A percentile compares a stretch with the other conserved stretches of the same genome.
These are phyloP conservation scores for Rubia peregrina DNA, from an alignment of 305 asterid genomes.

Conservation along the genomic window DNA sequence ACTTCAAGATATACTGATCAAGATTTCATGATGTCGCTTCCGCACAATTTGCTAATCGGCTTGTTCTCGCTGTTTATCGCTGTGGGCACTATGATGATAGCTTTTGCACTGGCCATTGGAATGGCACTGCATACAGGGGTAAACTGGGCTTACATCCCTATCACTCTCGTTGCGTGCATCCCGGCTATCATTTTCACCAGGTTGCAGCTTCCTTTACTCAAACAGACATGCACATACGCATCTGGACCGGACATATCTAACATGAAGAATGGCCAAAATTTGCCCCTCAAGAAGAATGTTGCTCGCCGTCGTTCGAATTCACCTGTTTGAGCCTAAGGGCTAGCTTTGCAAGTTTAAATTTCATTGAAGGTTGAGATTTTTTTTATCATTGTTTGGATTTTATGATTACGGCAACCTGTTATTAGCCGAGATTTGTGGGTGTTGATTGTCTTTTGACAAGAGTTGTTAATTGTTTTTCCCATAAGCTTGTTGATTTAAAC, in stretches of 20 bases:
- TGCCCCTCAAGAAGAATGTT: background rate
- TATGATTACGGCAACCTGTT: too few species aligned
- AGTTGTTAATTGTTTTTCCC: too few species aligned
- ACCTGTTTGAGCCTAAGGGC: too few species aligned
- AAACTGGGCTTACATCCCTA: slow-evolving; percentile 1
- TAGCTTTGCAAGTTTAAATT: too few species aligned
- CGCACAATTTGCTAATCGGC: slow-evolving; percentile 5
- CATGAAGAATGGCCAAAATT: background rate
- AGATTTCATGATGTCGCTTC: slow-evolving; percentile 16
- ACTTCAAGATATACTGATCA: slow-evolving; percentile 18
- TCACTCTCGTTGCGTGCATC: background rate
- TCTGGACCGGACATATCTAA: background rate
- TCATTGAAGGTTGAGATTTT: too few species aligned
- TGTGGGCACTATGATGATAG: slow-evolving; percentile 12
- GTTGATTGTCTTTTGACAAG: too few species aligned
- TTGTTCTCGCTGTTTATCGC: slow-evolving; percentile 12
- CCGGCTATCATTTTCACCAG: slow-evolving; percentile 1
- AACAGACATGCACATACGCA: background rate
- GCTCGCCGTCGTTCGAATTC: background rate
- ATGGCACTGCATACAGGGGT: background rate
- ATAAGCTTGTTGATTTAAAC: too few species aligned
- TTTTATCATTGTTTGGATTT: too few species aligned
- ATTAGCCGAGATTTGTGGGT: too few species aligned
- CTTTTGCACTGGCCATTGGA: slow-evolving; percentile 16
- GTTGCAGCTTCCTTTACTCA: background rate